Evolutionary conservation across 768 basidiomycete species (phyloP).

Genomic region (Glaciozyma antarctica): DNA sequence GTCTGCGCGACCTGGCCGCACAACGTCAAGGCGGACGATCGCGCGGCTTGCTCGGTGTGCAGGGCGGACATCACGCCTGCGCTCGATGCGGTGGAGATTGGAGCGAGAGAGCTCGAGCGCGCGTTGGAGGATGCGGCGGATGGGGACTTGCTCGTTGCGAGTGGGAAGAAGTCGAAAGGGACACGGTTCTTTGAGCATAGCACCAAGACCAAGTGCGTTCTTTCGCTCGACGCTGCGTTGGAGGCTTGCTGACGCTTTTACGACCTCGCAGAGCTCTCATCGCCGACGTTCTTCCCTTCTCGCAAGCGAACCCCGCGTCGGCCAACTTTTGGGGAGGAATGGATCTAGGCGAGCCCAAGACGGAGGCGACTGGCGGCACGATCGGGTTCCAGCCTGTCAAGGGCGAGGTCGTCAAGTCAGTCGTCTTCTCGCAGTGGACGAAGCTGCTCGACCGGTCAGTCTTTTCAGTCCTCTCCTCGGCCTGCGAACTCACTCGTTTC

Average conservation of each 20-base stretch:
- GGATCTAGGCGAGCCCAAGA: conserved; percentile 58
- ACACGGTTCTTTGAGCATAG: conserved; percentile 34
- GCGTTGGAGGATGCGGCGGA: conserved; percentile 46
- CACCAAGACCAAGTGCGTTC: conserved; percentile 34
- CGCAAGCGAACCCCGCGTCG: conserved; percentile 74
- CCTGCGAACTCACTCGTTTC: conserved; percentile 3
- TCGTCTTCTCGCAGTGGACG: conserved; percentile 69
- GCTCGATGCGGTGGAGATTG: conserved; percentile 72
- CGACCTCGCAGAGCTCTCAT: conserved; percentile 53
- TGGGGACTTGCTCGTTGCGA: conserved; percentile 47
- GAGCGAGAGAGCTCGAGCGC: conserved; percentile 47
- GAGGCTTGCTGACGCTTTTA: background rate
- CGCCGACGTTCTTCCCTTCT: conserved; percentile 67
- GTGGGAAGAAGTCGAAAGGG: conserved; percentile 25
- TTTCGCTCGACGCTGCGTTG: too few species aligned
- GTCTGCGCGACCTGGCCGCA: conserved; percentile 69
- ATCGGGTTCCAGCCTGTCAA: conserved; percentile 28
- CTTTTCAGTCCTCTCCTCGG: conserved; percentile 23
- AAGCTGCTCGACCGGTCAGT: conserved; percentile 32
- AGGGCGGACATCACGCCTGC: conserved; percentile 54
- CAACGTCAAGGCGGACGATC: conserved; percentile 51
- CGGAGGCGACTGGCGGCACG: conserved; percentile 14
- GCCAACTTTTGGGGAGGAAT: conserved; percentile 72
- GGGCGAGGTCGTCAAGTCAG: conserved; percentile 57
- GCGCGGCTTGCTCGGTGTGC: conserved; percentile 66